phyloP scores from a whole-genome alignment of 495 filamentous ascomycete species.

The Penicillium silybi region DNA sequence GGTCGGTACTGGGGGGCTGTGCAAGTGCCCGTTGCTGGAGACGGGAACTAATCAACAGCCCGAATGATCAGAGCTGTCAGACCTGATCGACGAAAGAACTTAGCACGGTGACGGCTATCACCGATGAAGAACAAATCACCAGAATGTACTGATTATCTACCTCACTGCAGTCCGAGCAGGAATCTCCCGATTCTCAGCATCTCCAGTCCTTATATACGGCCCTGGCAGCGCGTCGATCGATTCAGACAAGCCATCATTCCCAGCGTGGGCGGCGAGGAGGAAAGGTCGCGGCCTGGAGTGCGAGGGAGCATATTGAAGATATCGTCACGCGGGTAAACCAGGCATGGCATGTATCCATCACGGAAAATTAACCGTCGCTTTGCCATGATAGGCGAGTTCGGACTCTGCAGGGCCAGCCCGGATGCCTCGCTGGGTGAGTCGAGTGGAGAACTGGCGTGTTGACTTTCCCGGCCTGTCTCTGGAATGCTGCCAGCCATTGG shows the following conservation, averaged over 20 bases:
- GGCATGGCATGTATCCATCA: not conserved
- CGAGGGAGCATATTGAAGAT: not conserved
- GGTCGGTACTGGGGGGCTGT: not conserved
- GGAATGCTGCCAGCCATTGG: constrained; percentile 19
- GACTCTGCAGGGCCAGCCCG: not conserved
- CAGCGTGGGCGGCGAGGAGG: constrained; percentile 2
- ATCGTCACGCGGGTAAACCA: not conserved
- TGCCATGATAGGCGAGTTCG: not conserved
- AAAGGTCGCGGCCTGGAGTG: not conserved
- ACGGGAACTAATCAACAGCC: not conserved
- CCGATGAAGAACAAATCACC: not conserved
- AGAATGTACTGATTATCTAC: not conserved
- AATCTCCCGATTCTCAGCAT: not conserved
- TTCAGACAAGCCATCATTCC: constrained; percentile 9
- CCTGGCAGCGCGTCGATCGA: not conserved
- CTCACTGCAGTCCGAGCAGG: not conserved
- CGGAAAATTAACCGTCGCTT: not conserved
- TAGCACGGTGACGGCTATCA: not conserved
- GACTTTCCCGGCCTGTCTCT: constrained; percentile 3
- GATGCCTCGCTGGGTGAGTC: not conserved
- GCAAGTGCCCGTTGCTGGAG: not conserved
- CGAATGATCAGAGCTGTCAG: not conserved
- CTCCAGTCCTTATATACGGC: constrained; percentile 1
- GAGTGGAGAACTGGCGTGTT: not conserved
- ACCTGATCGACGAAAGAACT: not conserved